These are phyloP conservation scores for Dalechampia spathulata DNA, from an alignment of 441 rosid genomes.

Conservation along the genomic window DNA sequence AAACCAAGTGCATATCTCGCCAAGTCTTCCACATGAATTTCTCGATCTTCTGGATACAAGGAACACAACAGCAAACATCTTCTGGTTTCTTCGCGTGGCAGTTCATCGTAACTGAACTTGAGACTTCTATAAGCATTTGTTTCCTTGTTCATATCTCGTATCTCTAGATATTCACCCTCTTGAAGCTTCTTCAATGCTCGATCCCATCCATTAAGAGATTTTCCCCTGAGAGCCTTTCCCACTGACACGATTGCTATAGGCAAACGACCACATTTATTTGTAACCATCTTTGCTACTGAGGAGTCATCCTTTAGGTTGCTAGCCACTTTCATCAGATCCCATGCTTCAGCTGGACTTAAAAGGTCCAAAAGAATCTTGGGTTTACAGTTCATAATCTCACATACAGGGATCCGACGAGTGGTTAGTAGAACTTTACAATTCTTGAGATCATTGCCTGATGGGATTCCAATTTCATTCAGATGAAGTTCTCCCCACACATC, in stretches of 20 bases:
- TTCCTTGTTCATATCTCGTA: constrained; percentile 1
- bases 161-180: neutral
- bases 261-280: constrained; percentile 10
- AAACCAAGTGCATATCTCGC: constrained; percentile 11
- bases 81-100: neutral
- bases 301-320: neutral
- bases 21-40: constrained; percentile 8
- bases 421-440: constrained; percentile 19
- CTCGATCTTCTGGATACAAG: constrained; percentile 7
- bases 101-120: constrained; percentile 14
- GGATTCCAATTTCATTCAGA: constrained; percentile 6
- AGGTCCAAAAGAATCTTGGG: neutral
- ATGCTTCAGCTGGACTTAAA: constrained; percentile 11
- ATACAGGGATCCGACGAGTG: constrained; percentile 8
- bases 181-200: constrained; percentile 7
- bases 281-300: neutral
- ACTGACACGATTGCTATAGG: constrained; percentile 9
- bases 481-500: constrained; percentile 12
- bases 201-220: constrained; percentile 4
- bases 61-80: constrained; percentile 12
- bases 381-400: constrained; percentile 3
- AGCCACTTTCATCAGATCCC: constrained; percentile 7
- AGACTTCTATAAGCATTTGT: constrained; percentile 8
- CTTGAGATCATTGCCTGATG: constrained; percentile 1
- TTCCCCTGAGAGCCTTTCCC: constrained; percentile 12